phyloP scores from a whole-genome alignment of 2,329 filamentous ascomycete genomes.

The Colletotrichum lini region DNA sequence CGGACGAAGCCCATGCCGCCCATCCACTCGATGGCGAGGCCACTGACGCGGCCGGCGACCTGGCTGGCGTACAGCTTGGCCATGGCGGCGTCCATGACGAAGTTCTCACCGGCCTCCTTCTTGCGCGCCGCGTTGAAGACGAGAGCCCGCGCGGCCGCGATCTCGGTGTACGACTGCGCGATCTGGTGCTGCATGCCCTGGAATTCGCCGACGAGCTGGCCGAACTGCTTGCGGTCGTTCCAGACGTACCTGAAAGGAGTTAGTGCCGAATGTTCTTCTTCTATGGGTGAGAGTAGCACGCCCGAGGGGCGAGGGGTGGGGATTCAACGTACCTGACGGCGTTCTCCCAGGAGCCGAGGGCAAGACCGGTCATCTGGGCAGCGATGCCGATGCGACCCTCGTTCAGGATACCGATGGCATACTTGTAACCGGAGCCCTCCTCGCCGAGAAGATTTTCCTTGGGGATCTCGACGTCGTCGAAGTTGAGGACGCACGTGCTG shows the following conservation, averaged over 20 bases:
- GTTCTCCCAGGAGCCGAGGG: constrained; percentile 95
- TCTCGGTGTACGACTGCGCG: constrained; percentile 95
- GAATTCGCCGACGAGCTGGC: constrained; percentile 93
- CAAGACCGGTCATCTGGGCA: constrained; percentile 98
- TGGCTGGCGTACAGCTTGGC: constrained; percentile 96
- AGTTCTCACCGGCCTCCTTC: constrained; percentile 97
- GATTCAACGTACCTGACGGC: constrained; percentile 75
- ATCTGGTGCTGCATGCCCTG: constrained; percentile 99
- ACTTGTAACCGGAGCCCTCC: constrained; percentile 96
- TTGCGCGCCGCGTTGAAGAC: constrained; percentile 97
- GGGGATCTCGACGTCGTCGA: constrained; percentile 94
- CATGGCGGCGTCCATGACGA: constrained; percentile 97
- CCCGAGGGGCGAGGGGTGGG: background rate
- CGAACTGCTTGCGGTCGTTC: constrained; percentile 99
- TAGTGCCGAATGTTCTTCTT: background rate
- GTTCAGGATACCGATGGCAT: constrained; percentile 93
- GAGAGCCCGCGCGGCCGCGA: constrained; percentile 88
- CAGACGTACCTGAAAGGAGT: constrained; percentile 79
- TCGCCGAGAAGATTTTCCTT: constrained; percentile 90
- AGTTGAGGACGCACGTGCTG: constrained; percentile 97
- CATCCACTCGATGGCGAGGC: constrained; percentile 98
- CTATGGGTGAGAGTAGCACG: background rate
- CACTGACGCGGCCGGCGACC: constrained; percentile 88
- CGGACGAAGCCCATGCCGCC: constrained; percentile 99
- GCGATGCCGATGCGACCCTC: constrained; percentile 98